Evolutionary conservation across 805 yeast species (phyloP), one percentile per base, ranked within the genome.

Genomic region (Starmerella scarabaei): DNA sequence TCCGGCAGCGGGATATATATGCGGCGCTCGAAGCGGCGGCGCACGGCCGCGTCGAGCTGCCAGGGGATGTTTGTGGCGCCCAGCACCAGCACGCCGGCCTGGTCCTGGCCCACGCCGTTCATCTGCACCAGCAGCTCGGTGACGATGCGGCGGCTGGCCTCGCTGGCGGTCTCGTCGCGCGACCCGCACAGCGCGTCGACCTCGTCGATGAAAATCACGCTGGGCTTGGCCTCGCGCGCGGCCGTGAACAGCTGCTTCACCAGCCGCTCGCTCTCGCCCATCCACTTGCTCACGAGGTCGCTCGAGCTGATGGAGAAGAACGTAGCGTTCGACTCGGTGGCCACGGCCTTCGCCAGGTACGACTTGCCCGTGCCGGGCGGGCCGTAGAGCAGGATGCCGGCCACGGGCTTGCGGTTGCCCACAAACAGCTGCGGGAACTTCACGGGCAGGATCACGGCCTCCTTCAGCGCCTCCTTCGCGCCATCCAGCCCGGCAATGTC

Each of bases 301-400:
- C 94, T 81, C 1, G 97, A 96, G 11, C 97, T 97, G 15, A 94
- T 82, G 55, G 88, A 91, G 48, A 88, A 88, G 66, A 88, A 88
- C 63, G 91, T 88, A 27, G 96, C 96, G 41, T 97, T 97, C 55
- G 91, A 83, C 4, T 97, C 88, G 33, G 97, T 96, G 4, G 98
- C 97, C 33, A 86, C 96, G 0, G 97, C 97, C 57, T 91, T 86
- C 15, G 98, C 98, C 56, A 88, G 70, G 43, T 91, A 67, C 0
- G 98, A 91, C 61, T 88, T 88, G 57, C 98, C 97, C 0, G 98
- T 91, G 55, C 98, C 98, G 20, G 98, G 98, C 5, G 98, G 98
- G 6, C 98, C 98, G 58, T 91, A 91, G 38, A 91, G 69, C 47
- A 91, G 66, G 21, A 88, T 97, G 60, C 97, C 98, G 63, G 91